Evolutionary conservation across 1,284 basidiomycete genomes (phyloP), one percentile per base, ranked within the genome.

Genomic region (Tranzscheliella williamsii): DNA sequence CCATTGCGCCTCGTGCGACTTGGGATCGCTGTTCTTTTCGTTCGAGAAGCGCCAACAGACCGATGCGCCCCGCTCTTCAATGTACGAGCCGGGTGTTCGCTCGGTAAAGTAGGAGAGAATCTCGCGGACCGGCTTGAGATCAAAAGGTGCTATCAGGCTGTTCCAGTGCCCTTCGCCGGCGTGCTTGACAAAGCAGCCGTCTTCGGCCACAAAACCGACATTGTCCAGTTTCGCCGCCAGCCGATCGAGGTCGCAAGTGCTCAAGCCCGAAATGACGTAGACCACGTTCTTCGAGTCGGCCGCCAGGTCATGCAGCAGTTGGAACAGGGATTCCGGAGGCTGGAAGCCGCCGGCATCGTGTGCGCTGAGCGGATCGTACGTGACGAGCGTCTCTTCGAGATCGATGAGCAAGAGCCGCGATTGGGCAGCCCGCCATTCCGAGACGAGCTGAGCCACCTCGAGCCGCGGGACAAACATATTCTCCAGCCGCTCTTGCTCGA

Each of bases 31-130:
- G 12, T 4, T 82, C 84, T 3, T 43, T 29, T 62, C 55, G 33
- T 84, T 85, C 85, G 86, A 89, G 81, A 87, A 92, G 2, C 88
- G 83, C 88, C 89, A 91, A 4, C 89, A 84, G 53, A 91, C 80
- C 5, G 87, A 89, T 0, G 89, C 87, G 24, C 87, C 85, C n/a
- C 89, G 84, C 73, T 90, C 87, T 67, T 91, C 89, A 33, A 91
- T 83, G 75, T 87, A 89, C 7, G 89, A 86, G 8, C 87, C 87
- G 0, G 90, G 89, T 1, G 90, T 91, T 22, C 90, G 86, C 78
- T 92, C 89, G 2, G 87, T 85, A 80, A 91, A 92, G 88, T 91
- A 72, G 2, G 44, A 37, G 11, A 76, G 78, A 52, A 91, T 91
- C 78, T 91, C 89, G 42, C 88, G 77, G 73, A 88, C 90, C 0